These are phyloP conservation scores for Fusarium clavum DNA, from an alignment of 2,329 filamentous ascomycete genomes.

Conservation along the genomic window DNA sequence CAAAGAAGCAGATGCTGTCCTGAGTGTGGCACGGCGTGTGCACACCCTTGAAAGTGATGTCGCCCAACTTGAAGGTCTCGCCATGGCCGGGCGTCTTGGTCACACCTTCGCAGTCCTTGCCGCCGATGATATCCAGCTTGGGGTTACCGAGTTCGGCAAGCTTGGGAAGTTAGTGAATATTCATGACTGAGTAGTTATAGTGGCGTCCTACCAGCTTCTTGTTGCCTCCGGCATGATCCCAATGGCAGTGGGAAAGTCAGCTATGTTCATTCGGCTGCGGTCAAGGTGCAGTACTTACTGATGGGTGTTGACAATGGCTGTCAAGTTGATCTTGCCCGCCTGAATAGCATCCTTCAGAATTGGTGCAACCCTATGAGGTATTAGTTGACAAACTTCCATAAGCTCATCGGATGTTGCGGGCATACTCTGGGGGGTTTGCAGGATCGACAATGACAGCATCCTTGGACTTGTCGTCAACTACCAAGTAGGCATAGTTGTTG, in stretches of 20 bases:
- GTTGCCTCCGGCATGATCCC: conserved; percentile 95
- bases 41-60: conserved; percentile 85
- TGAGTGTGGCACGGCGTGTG: conserved; percentile 98
- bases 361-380: conserved; percentile 63
- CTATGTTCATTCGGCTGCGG: neutral
- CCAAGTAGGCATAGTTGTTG: conserved; percentile 88
- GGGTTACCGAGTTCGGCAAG: conserved; percentile 63
- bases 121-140: conserved; percentile 83
- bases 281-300: conserved; percentile 72
- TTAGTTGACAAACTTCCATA: conserved; percentile 11
- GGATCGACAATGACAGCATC: conserved; percentile 85
- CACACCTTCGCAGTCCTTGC: conserved; percentile 85
- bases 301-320: conserved; percentile 94
- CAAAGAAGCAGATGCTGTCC: conserved; percentile 96
- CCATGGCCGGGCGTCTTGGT: conserved; percentile 80
- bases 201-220: conserved; percentile 72
- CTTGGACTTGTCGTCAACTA: conserved; percentile 81
- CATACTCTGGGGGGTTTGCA: conserved; percentile 79
- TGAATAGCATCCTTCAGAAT: conserved; percentile 79
- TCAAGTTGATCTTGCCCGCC: conserved; percentile 81
- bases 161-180: conserved; percentile 37
- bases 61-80: conserved; percentile 83
- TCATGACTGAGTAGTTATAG: neutral
- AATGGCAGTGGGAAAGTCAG: conserved; percentile 71
- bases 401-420: conserved; percentile 42